These are phyloP conservation scores for Chrysanthemum seticuspe DNA, from an alignment of 129 eudicot genomes.

Conservation along the genomic window DNA sequence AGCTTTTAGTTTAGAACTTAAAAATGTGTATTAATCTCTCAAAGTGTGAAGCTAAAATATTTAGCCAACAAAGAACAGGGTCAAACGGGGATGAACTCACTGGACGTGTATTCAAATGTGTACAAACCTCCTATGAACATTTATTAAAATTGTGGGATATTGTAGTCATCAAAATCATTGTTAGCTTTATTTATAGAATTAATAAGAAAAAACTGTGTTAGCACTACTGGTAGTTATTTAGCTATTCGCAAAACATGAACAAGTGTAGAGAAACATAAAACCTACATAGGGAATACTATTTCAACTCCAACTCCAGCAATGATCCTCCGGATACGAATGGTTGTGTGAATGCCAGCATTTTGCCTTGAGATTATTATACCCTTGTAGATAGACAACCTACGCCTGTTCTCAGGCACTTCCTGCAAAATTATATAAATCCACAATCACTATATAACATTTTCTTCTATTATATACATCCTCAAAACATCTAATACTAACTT, in stretches of 20 bases:
- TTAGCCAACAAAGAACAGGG: not conserved
- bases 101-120: not conserved
- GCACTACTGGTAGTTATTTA: too few species aligned
- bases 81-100: not conserved
- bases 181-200: too few species aligned
- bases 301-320: constrained; percentile 95
- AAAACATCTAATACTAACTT: constrained; percentile 4
- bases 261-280: constrained; percentile 14
- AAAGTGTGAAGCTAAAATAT: too few species aligned
- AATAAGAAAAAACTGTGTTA: too few species aligned
- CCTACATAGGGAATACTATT: constrained; percentile 96
- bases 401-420: constrained; percentile 80
- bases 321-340: constrained; percentile 79
- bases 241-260: not conserved
- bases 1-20: not conserved
- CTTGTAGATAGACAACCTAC: constrained; percentile 69
- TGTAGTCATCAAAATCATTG: not conserved
- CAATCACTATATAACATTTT: not conserved
- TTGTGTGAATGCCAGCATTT: constrained; percentile 94
- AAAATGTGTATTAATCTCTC: not conserved
- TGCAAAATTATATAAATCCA: constrained; percentile 26
- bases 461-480: not conserved
- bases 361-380: constrained; percentile 84
- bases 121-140: not conserved
- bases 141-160: not conserved